Conservation (phyloP, 23 red algal genomes). For the Gracilaria gracilis region DNA sequence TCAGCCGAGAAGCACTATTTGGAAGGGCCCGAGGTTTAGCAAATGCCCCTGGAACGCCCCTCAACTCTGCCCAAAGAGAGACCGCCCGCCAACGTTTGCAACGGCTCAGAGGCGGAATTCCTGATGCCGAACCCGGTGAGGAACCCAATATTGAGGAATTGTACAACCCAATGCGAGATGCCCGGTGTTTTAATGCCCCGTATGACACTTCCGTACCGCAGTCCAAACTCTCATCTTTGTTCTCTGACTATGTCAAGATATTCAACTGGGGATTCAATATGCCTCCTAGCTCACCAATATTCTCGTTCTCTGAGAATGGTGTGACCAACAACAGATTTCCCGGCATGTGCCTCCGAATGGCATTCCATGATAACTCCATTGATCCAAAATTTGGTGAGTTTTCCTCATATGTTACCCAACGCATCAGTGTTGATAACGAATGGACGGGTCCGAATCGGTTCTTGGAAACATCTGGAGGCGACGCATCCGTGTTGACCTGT, state of each 20-base stretch:
- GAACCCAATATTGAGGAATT: not conserved
- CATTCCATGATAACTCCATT: slow-evolving; percentile 13
- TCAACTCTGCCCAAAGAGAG: not conserved
- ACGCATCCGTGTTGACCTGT: slow-evolving; percentile 6
- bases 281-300: not conserved
- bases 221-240: not conserved
- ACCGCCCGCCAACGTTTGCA: not conserved
- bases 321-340: slow-evolving; percentile 17
- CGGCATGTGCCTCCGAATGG: slow-evolving; percentile 10
- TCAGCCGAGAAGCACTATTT: too few relatives aligned
- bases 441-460: not conserved
- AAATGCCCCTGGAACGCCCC: not conserved
- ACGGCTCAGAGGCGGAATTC: not conserved
- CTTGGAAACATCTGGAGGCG: slow-evolving; percentile 4
- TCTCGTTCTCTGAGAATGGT: slow-evolving; percentile 12
- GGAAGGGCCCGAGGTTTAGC: not conserved
- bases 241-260: slow-evolving; percentile 10
- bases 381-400: not conserved
- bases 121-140: not conserved
- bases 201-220: not conserved
- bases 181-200: not conserved
- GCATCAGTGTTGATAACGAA: not conserved
- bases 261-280: slow-evolving; percentile 28
- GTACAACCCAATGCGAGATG: slow-evolving; percentile 24
- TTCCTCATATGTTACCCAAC: not conserved